Conservation (phyloP, 805 yeast genomes). For the Kazachstania taianensis region DNA sequence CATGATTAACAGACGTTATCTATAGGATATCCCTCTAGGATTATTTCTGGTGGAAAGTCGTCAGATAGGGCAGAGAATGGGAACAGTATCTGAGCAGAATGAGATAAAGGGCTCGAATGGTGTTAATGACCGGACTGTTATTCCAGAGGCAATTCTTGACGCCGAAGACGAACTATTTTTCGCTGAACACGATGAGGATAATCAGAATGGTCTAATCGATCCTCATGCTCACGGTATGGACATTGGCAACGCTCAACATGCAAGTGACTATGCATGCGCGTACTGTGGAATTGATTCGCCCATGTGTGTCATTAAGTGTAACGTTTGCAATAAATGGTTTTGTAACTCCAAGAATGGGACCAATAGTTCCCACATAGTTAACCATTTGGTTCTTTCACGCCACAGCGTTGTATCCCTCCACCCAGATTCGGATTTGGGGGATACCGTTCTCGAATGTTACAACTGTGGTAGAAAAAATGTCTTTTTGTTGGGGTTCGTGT, state of each 20-base stretch:
- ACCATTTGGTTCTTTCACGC: constrained; percentile 71
- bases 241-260: not conserved
- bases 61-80: too few relatives aligned
- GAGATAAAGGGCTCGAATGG: too few relatives aligned
- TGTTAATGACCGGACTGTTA: too few relatives aligned
- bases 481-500: constrained; percentile 74
- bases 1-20: too few relatives aligned
- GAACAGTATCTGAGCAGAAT: too few relatives aligned
- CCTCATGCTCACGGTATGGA: constrained; percentile 1
- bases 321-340: constrained; percentile 75
- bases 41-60: too few relatives aligned
- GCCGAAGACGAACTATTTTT: constrained; percentile 2
- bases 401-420: constrained; percentile 71
- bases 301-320: constrained; percentile 62
- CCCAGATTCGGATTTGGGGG: constrained; percentile 77
- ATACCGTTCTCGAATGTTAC: constrained; percentile 77
- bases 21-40: too few relatives aligned
- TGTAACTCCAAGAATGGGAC: constrained; percentile 61
- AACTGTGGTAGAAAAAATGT: constrained; percentile 78
- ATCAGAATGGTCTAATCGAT: not conserved
- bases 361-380: constrained; percentile 70
- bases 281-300: constrained; percentile 71
- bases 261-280: constrained; percentile 30
- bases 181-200: constrained; percentile 1
- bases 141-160: constrained; percentile 1